phyloP scores from a whole-genome alignment of 208 protist species.

The Acanthamoeba triangularis region DNA sequence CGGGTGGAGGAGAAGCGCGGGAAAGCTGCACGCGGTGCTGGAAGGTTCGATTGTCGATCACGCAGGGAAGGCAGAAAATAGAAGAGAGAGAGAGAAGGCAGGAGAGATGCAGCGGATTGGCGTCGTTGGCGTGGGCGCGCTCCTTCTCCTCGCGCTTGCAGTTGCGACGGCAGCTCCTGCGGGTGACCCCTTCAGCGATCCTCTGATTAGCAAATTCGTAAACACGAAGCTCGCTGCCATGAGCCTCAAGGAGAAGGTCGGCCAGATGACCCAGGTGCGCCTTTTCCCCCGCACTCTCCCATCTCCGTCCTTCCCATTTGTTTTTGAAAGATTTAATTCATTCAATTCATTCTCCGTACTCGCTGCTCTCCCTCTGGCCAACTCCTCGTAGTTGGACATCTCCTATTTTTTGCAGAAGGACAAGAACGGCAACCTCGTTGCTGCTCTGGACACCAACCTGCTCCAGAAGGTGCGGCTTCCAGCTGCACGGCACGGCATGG shows the following conservation, averaged over 20 bases:
- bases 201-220: not conserved
- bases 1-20: too few relatives aligned
- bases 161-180: too few relatives aligned
- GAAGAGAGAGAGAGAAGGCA: too few relatives aligned
- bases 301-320: not conserved
- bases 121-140: too few relatives aligned
- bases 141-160: too few relatives aligned
- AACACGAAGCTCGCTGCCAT: conserved; percentile 1
- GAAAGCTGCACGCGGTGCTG: too few relatives aligned
- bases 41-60: too few relatives aligned
- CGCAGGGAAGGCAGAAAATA: too few relatives aligned
- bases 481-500: not conserved
- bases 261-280: conserved; percentile 59
- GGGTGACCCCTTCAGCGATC: not conserved
- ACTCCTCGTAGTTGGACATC: not conserved
- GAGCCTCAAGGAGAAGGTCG: conserved; percentile 59
- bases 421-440: conserved; percentile 28
- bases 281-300: not conserved
- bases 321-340: not conserved
- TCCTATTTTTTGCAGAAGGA: conserved; percentile 49
- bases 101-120: too few relatives aligned
- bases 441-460: conserved; percentile 8
- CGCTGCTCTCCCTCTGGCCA: not conserved
- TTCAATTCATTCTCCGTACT: not conserved
- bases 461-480: not conserved